phyloP scores from a whole-genome alignment of 306 rosid genomes.

The Pueraria montana region DNA sequence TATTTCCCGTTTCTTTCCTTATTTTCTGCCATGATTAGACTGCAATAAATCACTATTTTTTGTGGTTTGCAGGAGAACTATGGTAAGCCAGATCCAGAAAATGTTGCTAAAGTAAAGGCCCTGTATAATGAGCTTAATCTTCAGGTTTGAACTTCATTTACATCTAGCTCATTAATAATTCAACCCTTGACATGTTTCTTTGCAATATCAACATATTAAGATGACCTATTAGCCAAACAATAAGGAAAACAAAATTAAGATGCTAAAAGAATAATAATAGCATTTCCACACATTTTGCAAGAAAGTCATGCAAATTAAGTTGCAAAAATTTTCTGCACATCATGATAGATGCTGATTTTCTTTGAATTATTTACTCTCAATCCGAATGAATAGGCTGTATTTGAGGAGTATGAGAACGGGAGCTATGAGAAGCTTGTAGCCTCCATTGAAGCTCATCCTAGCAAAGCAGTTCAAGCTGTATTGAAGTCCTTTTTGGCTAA shows the following conservation, averaged over 20 bases:
- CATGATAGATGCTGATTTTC: constrained; percentile 13
- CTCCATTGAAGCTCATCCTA: constrained; percentile 85
- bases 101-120: constrained; percentile 78
- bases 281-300: not conserved
- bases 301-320: constrained; percentile 27
- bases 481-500: constrained; percentile 90
- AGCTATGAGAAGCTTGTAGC: constrained; percentile 72
- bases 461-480: constrained; percentile 81
- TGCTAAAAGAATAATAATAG: not conserved
- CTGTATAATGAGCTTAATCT: constrained; percentile 79
- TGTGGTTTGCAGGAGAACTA: constrained; percentile 73
- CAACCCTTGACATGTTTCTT: not conserved
- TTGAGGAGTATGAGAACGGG: constrained; percentile 73
- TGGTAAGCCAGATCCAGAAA: constrained; percentile 71
- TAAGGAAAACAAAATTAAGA: constrained; percentile 20
- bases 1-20: not conserved
- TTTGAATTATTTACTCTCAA: constrained; percentile 30
- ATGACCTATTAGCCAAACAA: constrained; percentile 23
- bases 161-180: constrained; percentile 1
- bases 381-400: constrained; percentile 63
- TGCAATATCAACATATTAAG: constrained; percentile 11
- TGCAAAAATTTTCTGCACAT: constrained; percentile 19
- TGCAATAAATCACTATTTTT: constrained; percentile 20
- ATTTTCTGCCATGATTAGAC: constrained; percentile 25
- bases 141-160: constrained; percentile 63